Conservation (phyloP, 805 yeast species). For the Teunomyces lycoperdinae region DNA sequence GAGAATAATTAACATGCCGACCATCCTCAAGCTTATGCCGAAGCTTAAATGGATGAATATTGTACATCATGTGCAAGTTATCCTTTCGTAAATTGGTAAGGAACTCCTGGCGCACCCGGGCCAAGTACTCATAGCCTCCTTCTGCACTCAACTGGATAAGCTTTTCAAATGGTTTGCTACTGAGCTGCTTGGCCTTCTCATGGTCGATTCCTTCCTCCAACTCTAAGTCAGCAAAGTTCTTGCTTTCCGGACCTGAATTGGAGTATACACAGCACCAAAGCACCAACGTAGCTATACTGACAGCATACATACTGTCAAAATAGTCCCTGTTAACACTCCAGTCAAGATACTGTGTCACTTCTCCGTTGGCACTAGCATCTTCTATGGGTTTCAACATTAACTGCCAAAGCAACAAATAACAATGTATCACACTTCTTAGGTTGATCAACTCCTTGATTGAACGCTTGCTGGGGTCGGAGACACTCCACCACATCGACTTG, state of each 20-base stretch:
- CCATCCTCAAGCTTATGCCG: slow-evolving; percentile 9
- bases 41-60: slow-evolving; percentile 20
- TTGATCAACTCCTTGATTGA: slow-evolving; percentile 29
- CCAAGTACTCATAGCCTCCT: slow-evolving; percentile 35
- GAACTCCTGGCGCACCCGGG: slow-evolving; percentile 35
- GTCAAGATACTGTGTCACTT: slow-evolving; percentile 13
- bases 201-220: slow-evolving; percentile 10
- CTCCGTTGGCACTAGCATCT: slow-evolving; percentile 12
- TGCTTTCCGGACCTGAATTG: slow-evolving; percentile 31
- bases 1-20: slow-evolving; percentile 11
- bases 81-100: slow-evolving; percentile 21
- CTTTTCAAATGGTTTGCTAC: slow-evolving; percentile 17
- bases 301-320: slow-evolving; percentile 35
- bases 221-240: slow-evolving; percentile 17
- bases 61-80: slow-evolving; percentile 20
- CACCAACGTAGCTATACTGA: slow-evolving; percentile 36
- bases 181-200: not conserved
- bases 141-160: slow-evolving; percentile 30
- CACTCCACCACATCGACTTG: slow-evolving; percentile 33
- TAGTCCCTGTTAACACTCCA: slow-evolving; percentile 36
- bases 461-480: slow-evolving; percentile 40
- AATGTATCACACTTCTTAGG: slow-evolving; percentile 35
- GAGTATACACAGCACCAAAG: slow-evolving; percentile 40
- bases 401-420: slow-evolving; percentile 41
- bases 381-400: slow-evolving; percentile 30